phyloP scores from a whole-genome alignment of 225 moss, liverwort and hornwort species.

The Bryoerythrophyllum caledonicum region DNA sequence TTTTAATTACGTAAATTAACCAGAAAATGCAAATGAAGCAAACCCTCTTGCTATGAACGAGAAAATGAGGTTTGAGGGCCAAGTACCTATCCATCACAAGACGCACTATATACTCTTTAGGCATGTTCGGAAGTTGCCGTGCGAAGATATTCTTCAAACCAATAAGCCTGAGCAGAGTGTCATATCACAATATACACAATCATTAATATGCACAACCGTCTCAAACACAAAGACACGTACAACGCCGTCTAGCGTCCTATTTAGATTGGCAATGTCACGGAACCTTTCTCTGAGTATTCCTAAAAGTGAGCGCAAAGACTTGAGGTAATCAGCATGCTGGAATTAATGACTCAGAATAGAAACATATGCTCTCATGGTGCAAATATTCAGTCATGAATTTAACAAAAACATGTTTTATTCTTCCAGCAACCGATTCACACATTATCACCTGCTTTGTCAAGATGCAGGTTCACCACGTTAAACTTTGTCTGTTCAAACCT shows the following conservation, averaged over 20 bases:
- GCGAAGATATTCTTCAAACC: constrained; percentile 98
- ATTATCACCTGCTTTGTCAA: neutral
- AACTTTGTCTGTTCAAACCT: constrained; percentile 1
- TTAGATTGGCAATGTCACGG: neutral
- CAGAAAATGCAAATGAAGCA: constrained; percentile 14
- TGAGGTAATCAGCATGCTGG: neutral
- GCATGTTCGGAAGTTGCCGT: constrained; percentile 98
- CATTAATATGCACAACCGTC: constrained; percentile 3
- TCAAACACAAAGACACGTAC: neutral
- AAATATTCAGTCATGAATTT: neutral
- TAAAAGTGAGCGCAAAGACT: neutral
- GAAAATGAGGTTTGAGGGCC: neutral
- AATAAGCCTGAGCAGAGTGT: constrained; percentile 71
- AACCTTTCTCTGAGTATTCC: neutral
- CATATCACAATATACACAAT: constrained; percentile 1
- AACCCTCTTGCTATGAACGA: neutral
- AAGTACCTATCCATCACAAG: constrained; percentile 97
- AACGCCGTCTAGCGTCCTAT: neutral
- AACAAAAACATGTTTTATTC: neutral
- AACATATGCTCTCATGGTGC: neutral
- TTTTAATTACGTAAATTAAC: neutral
- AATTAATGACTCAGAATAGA: constrained; percentile 6
- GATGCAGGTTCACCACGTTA: neutral
- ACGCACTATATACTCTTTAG: constrained; percentile 97
- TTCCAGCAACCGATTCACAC: neutral